Evolutionary conservation across 2,329 filamentous ascomycete genomes (phyloP).

Genomic region (Penicillium brasilianum): DNA sequence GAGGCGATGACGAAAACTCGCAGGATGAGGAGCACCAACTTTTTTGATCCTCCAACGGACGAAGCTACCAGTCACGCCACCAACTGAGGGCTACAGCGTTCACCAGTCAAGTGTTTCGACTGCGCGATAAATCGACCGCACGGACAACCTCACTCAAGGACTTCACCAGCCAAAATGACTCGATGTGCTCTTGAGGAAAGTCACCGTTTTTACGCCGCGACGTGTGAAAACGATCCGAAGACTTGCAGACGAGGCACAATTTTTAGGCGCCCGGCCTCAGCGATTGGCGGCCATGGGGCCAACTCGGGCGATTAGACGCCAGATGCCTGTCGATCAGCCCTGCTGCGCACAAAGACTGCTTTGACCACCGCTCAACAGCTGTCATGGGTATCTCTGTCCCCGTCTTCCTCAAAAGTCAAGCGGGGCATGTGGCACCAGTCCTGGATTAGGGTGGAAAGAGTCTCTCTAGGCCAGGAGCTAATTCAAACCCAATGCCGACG

Average conservation of each 20-base stretch:
- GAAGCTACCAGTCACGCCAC: constrained; percentile 1
- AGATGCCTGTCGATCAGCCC: constrained; percentile 11
- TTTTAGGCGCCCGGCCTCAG: constrained; percentile 28
- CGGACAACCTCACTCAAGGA: constrained; percentile 17
- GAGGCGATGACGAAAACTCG: neutral
- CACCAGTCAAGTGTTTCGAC: constrained; percentile 22
- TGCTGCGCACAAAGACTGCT: constrained; percentile 5
- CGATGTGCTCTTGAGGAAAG: neutral
- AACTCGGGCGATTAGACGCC: constrained; percentile 23
- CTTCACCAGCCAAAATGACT: neutral
- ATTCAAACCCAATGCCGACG: constrained; percentile 23
- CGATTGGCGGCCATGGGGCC: constrained; percentile 26
- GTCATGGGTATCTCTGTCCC: constrained; percentile 14
- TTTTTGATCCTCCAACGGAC: constrained; percentile 17
- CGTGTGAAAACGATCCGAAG: constrained; percentile 13
- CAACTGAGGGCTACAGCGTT: constrained; percentile 26
- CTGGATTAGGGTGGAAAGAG: constrained; percentile 16
- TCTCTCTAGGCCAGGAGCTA: constrained; percentile 7
- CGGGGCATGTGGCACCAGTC: constrained; percentile 16
- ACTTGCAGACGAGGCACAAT: constrained; percentile 19
- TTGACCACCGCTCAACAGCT: constrained; percentile 17
- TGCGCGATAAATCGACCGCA: constrained; percentile 13
- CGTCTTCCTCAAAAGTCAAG: neutral
- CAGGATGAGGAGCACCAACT: constrained; percentile 4
- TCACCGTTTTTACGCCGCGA: neutral